Base-by-base conservation (phyloP, 169 alveolate genomes). In the Plasmodium falciparum region DNA sequence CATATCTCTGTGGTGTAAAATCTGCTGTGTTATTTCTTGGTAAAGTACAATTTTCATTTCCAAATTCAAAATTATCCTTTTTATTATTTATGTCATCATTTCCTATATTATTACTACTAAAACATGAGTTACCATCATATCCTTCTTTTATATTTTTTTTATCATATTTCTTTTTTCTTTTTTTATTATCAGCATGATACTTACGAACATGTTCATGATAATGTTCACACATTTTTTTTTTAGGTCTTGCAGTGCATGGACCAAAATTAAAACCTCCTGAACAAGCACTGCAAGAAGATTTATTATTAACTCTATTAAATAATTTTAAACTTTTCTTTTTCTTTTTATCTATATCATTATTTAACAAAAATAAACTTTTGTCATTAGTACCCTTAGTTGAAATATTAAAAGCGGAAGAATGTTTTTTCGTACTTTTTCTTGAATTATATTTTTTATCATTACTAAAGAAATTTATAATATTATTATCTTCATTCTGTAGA, bases 21-120 rank as follows among this genome's bases (percentile, higher is more conserved):
- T 86, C 92, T 1, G 66, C 24, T 17, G 88, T 71, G 52, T 43
- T 86, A 45, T 86, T 86, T 67, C 90, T 17, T 74, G 39, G 88
- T 59, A 59, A 11, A 39, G 26, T 76, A 8, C 29, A 22, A 8
- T 20, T 76, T 63, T 45, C 67, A 8, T 65, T 76, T 62, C 3
- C 43, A 49, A 49, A 65, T 8, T 76, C 73, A 2, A 39, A 54
- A 13, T 13, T 26, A 54, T 80, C 73, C 0, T 33, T 33, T 33
- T 6, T 33, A 33, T 33, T 58, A 22, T 52, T 74, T 17, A 39
- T 29, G 0, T 22, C 11, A 33, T 33, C 45, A 1, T 33, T 33
- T 33, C 45, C 7, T 33, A 33, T 33, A 7, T 33, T 33, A 33
- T 33, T 33, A 33, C 45, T 33, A 33, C 45, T 33, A 33, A 8